Evolutionary conservation across 2,329 filamentous ascomycete genomes (phyloP), one percentile per base, ranked within the genome.

Genomic region (Lasiodiplodia gonubiensis): DNA sequence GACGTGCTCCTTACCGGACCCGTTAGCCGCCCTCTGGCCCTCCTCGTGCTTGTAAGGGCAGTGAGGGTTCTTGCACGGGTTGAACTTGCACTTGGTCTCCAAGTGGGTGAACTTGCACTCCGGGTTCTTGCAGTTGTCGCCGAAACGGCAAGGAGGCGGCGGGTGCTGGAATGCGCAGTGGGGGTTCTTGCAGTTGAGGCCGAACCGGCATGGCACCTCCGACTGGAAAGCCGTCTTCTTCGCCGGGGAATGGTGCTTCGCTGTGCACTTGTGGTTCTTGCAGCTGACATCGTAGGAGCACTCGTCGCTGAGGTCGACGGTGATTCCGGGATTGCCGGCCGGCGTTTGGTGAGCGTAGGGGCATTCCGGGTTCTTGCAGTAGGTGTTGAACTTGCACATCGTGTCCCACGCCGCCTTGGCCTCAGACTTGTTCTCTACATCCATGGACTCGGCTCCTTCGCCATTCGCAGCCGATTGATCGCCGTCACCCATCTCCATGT

Each of bases 321-420:
- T 86, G 2, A 86, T 87, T 33, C 91, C 92, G 2, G 90, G 90
- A 3, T 92, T 91, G 37, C 94, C 94, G 2, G 92, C 93, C 2
- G 95, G 93, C 18, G 94, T 97, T 81, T 97, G 94, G 75, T 99
- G 95, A 21, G 93, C 95, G 78, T 93, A 99, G 71, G 90, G 91
- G 82, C 95, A 99, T 69, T 96, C 92, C 72, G 88, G 89, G 80
- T 96, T 96, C 48, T 91, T 92, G 83, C 95, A 99, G 70, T 87
- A 85, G 65, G 95, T 83, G 81, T 98, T 97, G 84, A 89, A 99
- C 74, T 91, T 92, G 87, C 95, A 99, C 69, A 94, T 83, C 16
- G 85, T 91, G 59, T 92, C 87, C 6, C 84, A 82, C 1, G 84
- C 82, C 75, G 85, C 72, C 68, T 75, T 73, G 6, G 78, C 82